Conservation (phyloP, 768 basidiomycete genomes). For the Boletus reticulatus region DNA sequence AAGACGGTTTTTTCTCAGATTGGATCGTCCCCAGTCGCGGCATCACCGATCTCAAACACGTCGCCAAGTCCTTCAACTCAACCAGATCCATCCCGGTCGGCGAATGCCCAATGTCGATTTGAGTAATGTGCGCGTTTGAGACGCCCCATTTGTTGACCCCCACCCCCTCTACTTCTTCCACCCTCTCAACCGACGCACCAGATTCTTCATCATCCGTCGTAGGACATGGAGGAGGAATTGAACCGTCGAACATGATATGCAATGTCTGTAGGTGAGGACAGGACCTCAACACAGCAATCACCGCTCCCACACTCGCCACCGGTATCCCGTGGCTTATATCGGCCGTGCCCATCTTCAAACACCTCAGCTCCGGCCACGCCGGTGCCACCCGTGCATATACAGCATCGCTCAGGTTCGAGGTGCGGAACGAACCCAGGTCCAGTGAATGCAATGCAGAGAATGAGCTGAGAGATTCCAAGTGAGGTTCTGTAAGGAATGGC, state of each 20-base stretch:
- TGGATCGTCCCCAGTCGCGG: constrained; percentile 4
- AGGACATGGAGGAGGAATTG: constrained; percentile 1
- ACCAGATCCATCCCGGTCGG: background rate
- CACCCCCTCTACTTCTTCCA: background rate
- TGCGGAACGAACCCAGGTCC: constrained; percentile 13
- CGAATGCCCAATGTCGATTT: constrained; percentile 15
- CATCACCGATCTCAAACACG: constrained; percentile 14
- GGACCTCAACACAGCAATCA: constrained; percentile 9
- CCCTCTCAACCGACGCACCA: no score
- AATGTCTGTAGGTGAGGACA: constrained; percentile 13
- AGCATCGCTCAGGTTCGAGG: constrained; percentile 7
- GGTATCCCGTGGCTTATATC: background rate
- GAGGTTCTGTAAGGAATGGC: background rate
- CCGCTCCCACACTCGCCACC: constrained; percentile 10
- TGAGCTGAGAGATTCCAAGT: constrained; percentile 3
- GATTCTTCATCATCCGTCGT: background rate
- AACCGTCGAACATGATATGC: constrained; percentile 16
- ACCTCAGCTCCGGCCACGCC: constrained; percentile 9
- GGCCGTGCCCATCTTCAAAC: constrained; percentile 7
- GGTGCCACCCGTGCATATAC: constrained; percentile 7
- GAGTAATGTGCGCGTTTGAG: constrained; percentile 6
- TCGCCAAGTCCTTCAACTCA: background rate
- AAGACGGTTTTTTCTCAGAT: background rate
- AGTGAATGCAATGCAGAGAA: background rate
- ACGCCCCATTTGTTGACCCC: background rate